phyloP scores from a whole-genome alignment of 345 rosid species.

The Rhizophora mangle region DNA sequence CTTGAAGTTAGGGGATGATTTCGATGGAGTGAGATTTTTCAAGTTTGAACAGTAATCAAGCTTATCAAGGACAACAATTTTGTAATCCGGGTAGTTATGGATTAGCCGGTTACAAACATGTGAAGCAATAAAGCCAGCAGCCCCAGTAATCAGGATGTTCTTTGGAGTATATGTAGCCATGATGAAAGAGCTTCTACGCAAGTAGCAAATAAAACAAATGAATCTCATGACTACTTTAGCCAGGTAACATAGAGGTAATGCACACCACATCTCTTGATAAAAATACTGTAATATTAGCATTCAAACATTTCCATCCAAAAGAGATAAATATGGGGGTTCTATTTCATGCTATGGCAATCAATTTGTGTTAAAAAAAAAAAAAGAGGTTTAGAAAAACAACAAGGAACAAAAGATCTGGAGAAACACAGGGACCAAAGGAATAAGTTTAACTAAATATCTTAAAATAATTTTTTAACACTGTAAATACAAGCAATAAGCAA shows the following conservation, averaged over 20 bases:
- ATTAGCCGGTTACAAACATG: constrained; percentile 76
- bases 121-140: constrained; percentile 85
- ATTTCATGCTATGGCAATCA: too few relatives aligned
- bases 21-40: constrained; percentile 67
- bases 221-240: not conserved
- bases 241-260: not conserved
- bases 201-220: not conserved
- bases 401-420: too few relatives aligned
- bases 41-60: constrained; percentile 87
- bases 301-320: not conserved
- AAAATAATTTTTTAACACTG: too few relatives aligned
- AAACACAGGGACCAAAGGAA: not conserved
- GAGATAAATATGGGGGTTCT: too few relatives aligned
- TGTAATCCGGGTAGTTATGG: constrained; percentile 73
- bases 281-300: not conserved
- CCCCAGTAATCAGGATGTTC: constrained; percentile 90
- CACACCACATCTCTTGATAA: too few relatives aligned
- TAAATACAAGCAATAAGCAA: not conserved
- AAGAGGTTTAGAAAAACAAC: not conserved
- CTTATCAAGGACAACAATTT: constrained; percentile 83
- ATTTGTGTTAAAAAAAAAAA: not conserved
- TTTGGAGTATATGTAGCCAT: constrained; percentile 53
- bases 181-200: constrained; percentile 9
- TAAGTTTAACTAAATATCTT: too few relatives aligned
- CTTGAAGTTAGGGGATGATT: constrained; percentile 69